These are phyloP conservation scores for Wickerhamiella australiensis DNA, from an alignment of 805 yeast genomes.

Conservation along the genomic window DNA sequence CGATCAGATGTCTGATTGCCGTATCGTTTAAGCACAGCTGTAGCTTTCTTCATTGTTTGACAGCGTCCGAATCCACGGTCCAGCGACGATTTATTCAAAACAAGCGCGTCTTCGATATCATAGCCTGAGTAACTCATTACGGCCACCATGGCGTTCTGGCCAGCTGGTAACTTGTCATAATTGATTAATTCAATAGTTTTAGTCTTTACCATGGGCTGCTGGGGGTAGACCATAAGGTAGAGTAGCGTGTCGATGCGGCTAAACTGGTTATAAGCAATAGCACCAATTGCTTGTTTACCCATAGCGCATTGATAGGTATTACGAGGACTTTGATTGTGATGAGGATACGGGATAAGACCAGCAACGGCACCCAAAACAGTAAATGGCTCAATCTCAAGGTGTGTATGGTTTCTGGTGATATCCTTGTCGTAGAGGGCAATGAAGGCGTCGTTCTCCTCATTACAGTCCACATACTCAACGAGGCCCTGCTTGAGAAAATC, in stretches of 20 bases:
- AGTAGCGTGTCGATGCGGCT: constrained; percentile 87
- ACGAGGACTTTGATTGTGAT: constrained; percentile 85
- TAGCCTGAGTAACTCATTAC: constrained; percentile 98
- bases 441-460: constrained; percentile 89
- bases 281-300: constrained; percentile 99
- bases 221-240: constrained; percentile 96
- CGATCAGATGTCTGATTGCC: constrained; percentile 90
- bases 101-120: constrained; percentile 98
- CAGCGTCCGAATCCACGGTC: constrained; percentile 98
- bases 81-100: constrained; percentile 79
- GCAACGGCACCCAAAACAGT: constrained; percentile 89
- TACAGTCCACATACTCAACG: constrained; percentile 92
- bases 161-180: constrained; percentile 95
- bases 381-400: constrained; percentile 90
- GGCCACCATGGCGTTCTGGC: constrained; percentile 97
- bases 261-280: constrained; percentile 94
- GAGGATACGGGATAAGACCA: constrained; percentile 84
- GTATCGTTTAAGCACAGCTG: constrained; percentile 78
- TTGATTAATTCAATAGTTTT: constrained; percentile 91
- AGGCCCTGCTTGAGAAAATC: constrained; percentile 76
- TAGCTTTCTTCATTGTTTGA: constrained; percentile 86
- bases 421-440: constrained; percentile 79
- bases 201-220: constrained; percentile 98
- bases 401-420: constrained; percentile 53
- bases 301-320: constrained; percentile 89